Evolutionary conservation across 73 alveolate genomes (phyloP).

Genomic region (Paramecium sexaurelia): DNA sequence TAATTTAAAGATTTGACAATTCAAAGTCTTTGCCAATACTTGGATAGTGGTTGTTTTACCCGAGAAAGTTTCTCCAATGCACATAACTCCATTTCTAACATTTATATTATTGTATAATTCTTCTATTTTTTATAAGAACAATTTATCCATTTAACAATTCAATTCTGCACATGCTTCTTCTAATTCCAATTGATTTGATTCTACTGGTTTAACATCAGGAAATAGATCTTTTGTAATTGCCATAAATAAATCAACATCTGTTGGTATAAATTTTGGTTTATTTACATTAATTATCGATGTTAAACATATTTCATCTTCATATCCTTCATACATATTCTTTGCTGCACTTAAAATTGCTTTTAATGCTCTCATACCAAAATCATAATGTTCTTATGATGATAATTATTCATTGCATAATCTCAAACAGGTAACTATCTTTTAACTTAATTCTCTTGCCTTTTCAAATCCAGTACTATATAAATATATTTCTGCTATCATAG

Average conservation of each 20-base stretch:
- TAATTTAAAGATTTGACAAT: background rate
- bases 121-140: slow-evolving; percentile 68
- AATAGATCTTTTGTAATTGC: slow-evolving; percentile 88
- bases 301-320: slow-evolving; percentile 79
- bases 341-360: slow-evolving; percentile 91
- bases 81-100: slow-evolving; percentile 65
- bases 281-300: slow-evolving; percentile 87
- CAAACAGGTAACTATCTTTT: slow-evolving; percentile 63
- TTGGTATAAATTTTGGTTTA: slow-evolving; percentile 93
- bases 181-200: slow-evolving; percentile 85
- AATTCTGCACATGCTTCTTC: background rate
- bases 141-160: slow-evolving; percentile 88
- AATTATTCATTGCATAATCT: slow-evolving; percentile 85
- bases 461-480: slow-evolving; percentile 72
- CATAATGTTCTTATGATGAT: slow-evolving; percentile 89
- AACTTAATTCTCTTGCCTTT: slow-evolving; percentile 71
- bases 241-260: slow-evolving; percentile 88
- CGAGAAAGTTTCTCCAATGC: slow-evolving; percentile 74
- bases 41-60: slow-evolving; percentile 92
- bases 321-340: slow-evolving; percentile 68
- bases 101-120: slow-evolving; percentile 11
- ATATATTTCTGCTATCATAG: slow-evolving; percentile 75
- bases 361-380: slow-evolving; percentile 93
- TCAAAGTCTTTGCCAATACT: slow-evolving; percentile 64
- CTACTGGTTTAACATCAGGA: slow-evolving; percentile 80